Percentiles rank a stretch among this genome's conserved stretches.
phyloP scores from a whole-genome alignment of 805 yeast genomes.

The Kodamaea hsintzibuensis region DNA sequence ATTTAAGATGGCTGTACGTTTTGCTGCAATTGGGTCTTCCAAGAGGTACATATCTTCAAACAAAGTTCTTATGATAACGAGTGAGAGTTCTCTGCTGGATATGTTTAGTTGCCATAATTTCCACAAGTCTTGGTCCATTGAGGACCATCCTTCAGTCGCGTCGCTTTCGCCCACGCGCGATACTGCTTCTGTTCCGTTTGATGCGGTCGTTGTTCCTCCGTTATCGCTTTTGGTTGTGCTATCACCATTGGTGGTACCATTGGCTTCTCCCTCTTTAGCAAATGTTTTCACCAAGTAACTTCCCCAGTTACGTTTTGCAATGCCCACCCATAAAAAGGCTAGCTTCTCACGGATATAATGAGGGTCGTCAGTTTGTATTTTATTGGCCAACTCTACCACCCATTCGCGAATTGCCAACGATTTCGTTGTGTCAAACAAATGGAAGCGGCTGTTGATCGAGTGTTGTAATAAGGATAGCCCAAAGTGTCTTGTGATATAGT shows the following conservation, averaged over 20 bases:
- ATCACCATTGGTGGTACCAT: not conserved
- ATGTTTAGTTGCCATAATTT: constrained; percentile 69
- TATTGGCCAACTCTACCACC: constrained; percentile 75
- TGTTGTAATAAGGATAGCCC: constrained; percentile 80
- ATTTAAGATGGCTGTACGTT: constrained; percentile 71
- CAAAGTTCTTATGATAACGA: constrained; percentile 77
- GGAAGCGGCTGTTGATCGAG: constrained; percentile 62
- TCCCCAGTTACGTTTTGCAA: constrained; percentile 94
- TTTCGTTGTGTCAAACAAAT: constrained; percentile 54
- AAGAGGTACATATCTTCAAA: constrained; percentile 91
- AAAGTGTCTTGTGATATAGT: constrained; percentile 81
- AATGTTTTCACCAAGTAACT: constrained; percentile 48
- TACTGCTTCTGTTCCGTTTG: not conserved
- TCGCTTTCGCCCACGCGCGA: constrained; percentile 24
- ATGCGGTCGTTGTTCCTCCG: not conserved
- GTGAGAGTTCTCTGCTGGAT: constrained; percentile 70
- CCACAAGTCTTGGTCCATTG: constrained; percentile 79
- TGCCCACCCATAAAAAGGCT: constrained; percentile 86
- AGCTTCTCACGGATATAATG: constrained; percentile 87
- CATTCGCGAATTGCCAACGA: constrained; percentile 73
- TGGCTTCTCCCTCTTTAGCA: constrained; percentile 2
- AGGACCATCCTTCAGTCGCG: constrained; percentile 70
- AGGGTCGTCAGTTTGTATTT: constrained; percentile 68
- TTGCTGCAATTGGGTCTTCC: constrained; percentile 88
- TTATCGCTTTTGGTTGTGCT: not conserved